These are phyloP conservation scores for Bacidia rubella DNA, from an alignment of 495 filamentous ascomycete genomes.

Conservation along the genomic window DNA sequence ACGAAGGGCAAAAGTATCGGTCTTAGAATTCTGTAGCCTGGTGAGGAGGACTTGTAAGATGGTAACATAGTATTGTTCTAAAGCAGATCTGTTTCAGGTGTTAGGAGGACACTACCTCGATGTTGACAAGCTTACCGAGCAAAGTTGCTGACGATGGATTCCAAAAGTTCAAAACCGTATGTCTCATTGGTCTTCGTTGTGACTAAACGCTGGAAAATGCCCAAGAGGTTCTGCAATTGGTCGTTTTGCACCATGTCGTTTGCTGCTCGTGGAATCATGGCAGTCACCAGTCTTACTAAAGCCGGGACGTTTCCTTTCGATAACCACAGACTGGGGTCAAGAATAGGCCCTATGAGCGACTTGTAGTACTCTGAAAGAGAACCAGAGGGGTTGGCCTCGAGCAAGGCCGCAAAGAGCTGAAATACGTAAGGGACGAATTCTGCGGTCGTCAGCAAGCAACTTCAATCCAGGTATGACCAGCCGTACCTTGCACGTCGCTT, in stretches of 20 bases:
- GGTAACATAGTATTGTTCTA: conserved; percentile 64
- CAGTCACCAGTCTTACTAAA: conserved; percentile 67
- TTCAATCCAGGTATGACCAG: not conserved
- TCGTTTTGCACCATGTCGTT: conserved; percentile 58
- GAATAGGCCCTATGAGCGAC: conserved; percentile 55
- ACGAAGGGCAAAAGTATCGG: conserved; percentile 64
- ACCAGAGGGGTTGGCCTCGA: conserved; percentile 66
- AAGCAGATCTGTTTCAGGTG: conserved; percentile 32
- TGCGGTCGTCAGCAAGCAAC: conserved; percentile 22
- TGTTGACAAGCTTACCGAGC: conserved; percentile 56
- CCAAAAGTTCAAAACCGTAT: conserved; percentile 79
- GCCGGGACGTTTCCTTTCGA: conserved; percentile 86
- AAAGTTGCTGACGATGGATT: conserved; percentile 59
- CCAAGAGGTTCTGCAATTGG: conserved; percentile 66
- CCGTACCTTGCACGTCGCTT: conserved; percentile 63
- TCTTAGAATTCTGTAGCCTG: conserved; percentile 61
- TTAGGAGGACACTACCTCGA: too few species aligned
- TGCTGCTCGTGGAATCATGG: conserved; percentile 66
- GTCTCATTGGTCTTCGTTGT: conserved; percentile 58
- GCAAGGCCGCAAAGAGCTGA: conserved; percentile 79
- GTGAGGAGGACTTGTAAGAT: conserved; percentile 75
- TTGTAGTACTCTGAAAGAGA: conserved; percentile 65
- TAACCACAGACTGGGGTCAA: conserved; percentile 72
- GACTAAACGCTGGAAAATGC: conserved; percentile 84
- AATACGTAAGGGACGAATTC: conserved; percentile 97